Percentiles rank a stretch among this genome's conserved stretches.
These are phyloP conservation scores for Fusarium keratoplasticum DNA, from an alignment of 2,329 filamentous ascomycete genomes.

Conservation along the genomic window DNA sequence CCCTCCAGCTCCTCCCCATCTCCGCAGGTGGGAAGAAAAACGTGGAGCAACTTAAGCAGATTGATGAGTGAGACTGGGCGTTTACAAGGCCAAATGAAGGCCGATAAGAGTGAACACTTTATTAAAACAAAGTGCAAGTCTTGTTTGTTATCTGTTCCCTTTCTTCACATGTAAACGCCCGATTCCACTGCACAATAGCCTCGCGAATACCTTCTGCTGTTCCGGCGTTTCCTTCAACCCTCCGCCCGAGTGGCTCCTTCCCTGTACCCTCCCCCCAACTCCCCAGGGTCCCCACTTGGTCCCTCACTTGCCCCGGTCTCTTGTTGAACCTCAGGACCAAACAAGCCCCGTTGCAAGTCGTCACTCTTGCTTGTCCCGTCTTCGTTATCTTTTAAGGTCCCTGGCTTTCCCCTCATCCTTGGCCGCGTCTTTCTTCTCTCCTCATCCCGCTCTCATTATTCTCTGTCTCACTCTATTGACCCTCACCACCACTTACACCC, in stretches of 20 bases:
- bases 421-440: constrained; percentile 7
- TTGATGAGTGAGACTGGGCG: neutral
- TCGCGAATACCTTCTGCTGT: neutral
- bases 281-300: constrained; percentile 33
- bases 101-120: neutral
- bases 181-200: neutral
- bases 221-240: neutral
- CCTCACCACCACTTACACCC: constrained; percentile 4
- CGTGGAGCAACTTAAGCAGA: neutral
- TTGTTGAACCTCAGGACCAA: constrained; percentile 32
- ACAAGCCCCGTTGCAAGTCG: constrained; percentile 26
- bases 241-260: neutral
- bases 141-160: neutral
- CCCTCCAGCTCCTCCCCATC: constrained; percentile 16
- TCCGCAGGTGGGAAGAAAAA: neutral
- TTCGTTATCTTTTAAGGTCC: constrained; percentile 19
- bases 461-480: neutral
- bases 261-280: constrained; percentile 30
- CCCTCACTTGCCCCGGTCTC: constrained; percentile 11
- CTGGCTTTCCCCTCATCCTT: constrained; percentile 29
- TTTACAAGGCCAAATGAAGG: neutral
- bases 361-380: constrained; percentile 20
- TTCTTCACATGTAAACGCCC: neutral
- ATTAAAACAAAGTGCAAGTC: neutral
- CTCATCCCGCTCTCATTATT: constrained; percentile 2